Evolutionary conservation across 1,139 yeast genomes (phyloP).

Genomic region (Scheffersomyces segobiensis): DNA sequence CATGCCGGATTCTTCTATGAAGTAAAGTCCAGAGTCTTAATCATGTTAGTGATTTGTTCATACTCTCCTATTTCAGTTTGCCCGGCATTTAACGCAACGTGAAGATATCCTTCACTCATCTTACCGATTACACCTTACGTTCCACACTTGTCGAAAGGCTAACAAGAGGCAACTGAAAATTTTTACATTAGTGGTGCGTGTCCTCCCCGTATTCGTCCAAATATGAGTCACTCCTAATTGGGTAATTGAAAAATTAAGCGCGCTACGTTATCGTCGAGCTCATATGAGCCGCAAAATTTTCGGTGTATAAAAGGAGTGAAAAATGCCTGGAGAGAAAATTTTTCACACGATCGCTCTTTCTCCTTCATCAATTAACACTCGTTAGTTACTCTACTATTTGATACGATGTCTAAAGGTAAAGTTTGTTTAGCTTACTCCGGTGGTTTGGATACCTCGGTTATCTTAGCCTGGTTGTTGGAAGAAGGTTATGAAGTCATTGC

Average conservation of each 20-base stretch:
- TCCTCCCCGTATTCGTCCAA: not conserved
- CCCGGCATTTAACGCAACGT: not conserved
- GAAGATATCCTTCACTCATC: not conserved
- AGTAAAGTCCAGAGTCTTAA: not conserved
- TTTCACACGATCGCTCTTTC: slow-evolving; percentile 13
- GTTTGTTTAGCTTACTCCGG: slow-evolving; percentile 99
- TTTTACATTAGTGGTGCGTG: not conserved
- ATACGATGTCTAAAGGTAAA: slow-evolving; percentile 87
- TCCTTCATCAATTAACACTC: slow-evolving; percentile 2
- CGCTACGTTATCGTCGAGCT: slow-evolving; percentile 35
- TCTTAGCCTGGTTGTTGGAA: slow-evolving; percentile 96
- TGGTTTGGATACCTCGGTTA: slow-evolving; percentile 96
- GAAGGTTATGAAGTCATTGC: slow-evolving; percentile 98
- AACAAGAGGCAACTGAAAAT: not conserved
- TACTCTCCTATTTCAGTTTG: not conserved
- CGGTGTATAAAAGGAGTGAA: slow-evolving; percentile 22
- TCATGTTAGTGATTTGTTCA: too few species aligned
- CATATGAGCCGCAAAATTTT: slow-evolving; percentile 8
- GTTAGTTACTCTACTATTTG: slow-evolving; percentile 2
- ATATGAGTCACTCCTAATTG: slow-evolving; percentile 38
- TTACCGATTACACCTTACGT: not conserved
- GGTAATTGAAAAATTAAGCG: slow-evolving; percentile 37
- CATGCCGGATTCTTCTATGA: not conserved
- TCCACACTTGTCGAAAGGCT: not conserved
- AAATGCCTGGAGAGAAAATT: slow-evolving; percentile 15